These are phyloP conservation scores for Lasiodiplodia gonubiensis DNA, from an alignment of 2,329 filamentous ascomycete species.

Conservation along the genomic window DNA sequence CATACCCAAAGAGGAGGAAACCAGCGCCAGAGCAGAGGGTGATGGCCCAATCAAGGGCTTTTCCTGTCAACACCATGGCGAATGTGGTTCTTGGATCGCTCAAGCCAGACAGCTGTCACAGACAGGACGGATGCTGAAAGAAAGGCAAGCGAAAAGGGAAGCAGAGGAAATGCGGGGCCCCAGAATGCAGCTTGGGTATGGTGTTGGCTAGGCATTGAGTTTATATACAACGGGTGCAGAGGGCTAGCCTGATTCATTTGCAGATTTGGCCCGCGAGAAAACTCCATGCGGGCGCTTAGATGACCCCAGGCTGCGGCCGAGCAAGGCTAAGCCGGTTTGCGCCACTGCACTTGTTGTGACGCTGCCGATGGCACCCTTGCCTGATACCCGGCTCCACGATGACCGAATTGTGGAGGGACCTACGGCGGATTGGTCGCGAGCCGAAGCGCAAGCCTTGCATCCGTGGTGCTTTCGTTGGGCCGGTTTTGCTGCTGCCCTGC, in stretches of 20 bases:
- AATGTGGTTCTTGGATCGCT: neutral
- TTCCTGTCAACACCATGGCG: conserved; percentile 25
- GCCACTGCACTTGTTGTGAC: conserved; percentile 1
- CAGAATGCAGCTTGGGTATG: neutral
- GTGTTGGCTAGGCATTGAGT: conserved; percentile 5
- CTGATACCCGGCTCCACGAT: conserved; percentile 19
- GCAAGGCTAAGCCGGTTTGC: conserved; percentile 4
- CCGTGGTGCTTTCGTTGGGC: neutral
- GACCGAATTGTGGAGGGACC: conserved; percentile 11
- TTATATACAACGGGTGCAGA: conserved; percentile 1
- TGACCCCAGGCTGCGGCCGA: conserved; percentile 5
- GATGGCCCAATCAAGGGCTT: conserved; percentile 26
- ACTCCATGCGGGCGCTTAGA: conserved; percentile 17
- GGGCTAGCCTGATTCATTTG: conserved; percentile 17
- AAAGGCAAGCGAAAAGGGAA: neutral
- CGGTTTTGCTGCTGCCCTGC: neutral
- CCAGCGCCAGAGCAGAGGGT: conserved; percentile 27
- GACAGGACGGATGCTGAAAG: neutral
- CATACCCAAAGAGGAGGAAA: conserved; percentile 27
- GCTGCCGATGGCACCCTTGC: conserved; percentile 21
- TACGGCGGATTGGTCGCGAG: neutral
- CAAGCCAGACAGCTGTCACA: neutral
- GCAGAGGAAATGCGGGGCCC: conserved; percentile 4
- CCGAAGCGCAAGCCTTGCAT: conserved; percentile 3
- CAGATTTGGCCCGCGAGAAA: conserved; percentile 11